Base-by-base conservation (phyloP, 2,329 filamentous ascomycete species). In the Aureobasidium sp. region DNA sequence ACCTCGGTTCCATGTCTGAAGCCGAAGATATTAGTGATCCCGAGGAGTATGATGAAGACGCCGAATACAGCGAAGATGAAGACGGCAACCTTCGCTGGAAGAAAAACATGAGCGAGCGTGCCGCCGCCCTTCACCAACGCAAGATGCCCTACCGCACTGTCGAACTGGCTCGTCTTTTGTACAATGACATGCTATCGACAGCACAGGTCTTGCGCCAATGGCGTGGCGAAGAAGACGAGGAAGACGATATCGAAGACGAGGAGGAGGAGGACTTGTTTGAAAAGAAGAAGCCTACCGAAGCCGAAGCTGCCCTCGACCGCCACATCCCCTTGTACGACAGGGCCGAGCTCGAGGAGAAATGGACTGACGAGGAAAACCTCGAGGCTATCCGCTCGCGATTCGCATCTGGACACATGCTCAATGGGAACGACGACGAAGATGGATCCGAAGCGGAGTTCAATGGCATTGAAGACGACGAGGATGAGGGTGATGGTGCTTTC, bases 141-240 rank as follows among this genome's bases (percentile, higher is more conserved):
- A 85, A 84, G 64, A 84, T 85, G 45, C 83, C 87, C 16, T 96
- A 89, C 69, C 85, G 91, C 60, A 87, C 91, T 9, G 82, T 84
- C 14, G 92, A 97, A 69, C 82, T 99, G 34, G 90, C 91, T 0
- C 86, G 89, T 66, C 82, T 95, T 73, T 88, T 99, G 77, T 99
- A 99, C 74, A 89, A 97, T 68, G 83, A 89, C 42, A 85, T 86
- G 11, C 75, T 99, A 32, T 85, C 87, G 1, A 85, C 92, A 1
- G 79, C 80, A 3, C 86, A 96, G 62, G 90, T 92, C 1, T 77
- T 96, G 42, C 82, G 83, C 67, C 85, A 83, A 71, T 99, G 94
- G 94, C 83, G 83, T 62, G 91, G 91, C 2, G 83, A 89, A 44
- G 77, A 79, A 3, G 76, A 79, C 1, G 78, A 77, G 3, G 79